Conservation (phyloP, 257 asterid genomes). For the Solanum tarijense region DNA sequence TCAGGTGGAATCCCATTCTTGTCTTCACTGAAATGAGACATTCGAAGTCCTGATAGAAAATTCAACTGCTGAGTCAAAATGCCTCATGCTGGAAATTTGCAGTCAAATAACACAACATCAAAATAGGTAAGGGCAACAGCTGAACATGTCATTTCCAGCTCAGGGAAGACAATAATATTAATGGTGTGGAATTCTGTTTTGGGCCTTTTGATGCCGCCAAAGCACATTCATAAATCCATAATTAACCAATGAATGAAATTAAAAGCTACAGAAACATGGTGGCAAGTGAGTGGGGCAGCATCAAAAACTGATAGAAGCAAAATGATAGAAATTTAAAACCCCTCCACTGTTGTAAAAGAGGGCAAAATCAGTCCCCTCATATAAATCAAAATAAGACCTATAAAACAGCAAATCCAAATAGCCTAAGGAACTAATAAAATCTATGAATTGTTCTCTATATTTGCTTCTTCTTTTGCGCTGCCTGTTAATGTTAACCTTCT, state of each 20-base stretch:
- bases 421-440: neutral
- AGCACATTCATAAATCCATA: neutral
- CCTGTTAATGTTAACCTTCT: neutral
- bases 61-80: neutral
- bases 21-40: slow-evolving; percentile 73
- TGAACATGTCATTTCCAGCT: neutral
- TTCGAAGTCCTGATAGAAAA: slow-evolving; percentile 54
- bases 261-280: neutral
- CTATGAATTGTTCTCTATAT: neutral
- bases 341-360: neutral
- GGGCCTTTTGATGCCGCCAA: neutral
- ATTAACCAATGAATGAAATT: neutral
- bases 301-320: neutral
- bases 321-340: neutral
- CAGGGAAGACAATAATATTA: neutral
- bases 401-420: neutral
- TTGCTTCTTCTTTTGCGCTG: neutral
- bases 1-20: slow-evolving; percentile 37
- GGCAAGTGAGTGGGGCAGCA: neutral
- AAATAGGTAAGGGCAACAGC: neutral
- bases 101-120: neutral
- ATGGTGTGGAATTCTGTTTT: neutral
- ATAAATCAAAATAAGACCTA: neutral
- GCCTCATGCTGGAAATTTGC: neutral
- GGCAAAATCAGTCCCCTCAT: neutral